A percentile compares a stretch with the other conserved stretches of the same genome.
Evolutionary conservation across 345 rosid species (phyloP).

Genomic region (Pistacia atlantica): DNA sequence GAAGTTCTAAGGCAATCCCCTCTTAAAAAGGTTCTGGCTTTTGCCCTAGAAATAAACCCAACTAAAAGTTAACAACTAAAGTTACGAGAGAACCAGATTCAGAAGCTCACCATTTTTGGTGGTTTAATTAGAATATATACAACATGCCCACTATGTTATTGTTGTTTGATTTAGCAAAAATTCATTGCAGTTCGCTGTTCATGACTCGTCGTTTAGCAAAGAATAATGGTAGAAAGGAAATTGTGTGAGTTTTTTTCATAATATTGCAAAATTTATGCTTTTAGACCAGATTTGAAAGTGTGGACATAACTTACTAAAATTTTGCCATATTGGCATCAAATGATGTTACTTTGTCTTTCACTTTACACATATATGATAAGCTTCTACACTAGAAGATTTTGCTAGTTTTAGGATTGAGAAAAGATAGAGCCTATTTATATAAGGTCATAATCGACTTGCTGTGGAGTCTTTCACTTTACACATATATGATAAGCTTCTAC

Average conservation of each 20-base stretch:
- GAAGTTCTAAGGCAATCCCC: slow-evolving; percentile 19
- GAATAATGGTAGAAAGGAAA: slow-evolving; percentile 25
- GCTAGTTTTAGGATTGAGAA: slow-evolving; percentile 23
- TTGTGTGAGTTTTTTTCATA: slow-evolving; percentile 6
- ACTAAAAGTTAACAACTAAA: slow-evolving; percentile 22
- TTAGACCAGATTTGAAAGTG: slow-evolving; percentile 20
- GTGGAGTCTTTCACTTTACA: slow-evolving; percentile 13
- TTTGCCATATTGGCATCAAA: slow-evolving; percentile 15
- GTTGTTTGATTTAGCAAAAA: slow-evolving; percentile 12
- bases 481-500: slow-evolving; percentile 8
- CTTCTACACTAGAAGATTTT: slow-evolving; percentile 14
- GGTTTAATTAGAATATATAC: neutral
- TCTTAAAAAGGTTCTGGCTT: slow-evolving; percentile 26
- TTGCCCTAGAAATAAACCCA: slow-evolving; percentile 16
- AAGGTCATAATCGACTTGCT: neutral
- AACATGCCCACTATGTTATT: neutral
- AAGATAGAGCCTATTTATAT: neutral
- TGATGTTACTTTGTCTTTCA: slow-evolving; percentile 20
- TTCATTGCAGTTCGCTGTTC: neutral
- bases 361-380: slow-evolving; percentile 2
- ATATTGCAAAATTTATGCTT: slow-evolving; percentile 13
- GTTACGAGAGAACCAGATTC: slow-evolving; percentile 11
- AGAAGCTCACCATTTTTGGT: slow-evolving; percentile 17
- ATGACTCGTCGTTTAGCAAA: slow-evolving; percentile 12
- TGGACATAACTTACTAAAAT: slow-evolving; percentile 12